phyloP scores from a whole-genome alignment of 768 basidiomycete species.

The Daedaleopsis nitida region DNA sequence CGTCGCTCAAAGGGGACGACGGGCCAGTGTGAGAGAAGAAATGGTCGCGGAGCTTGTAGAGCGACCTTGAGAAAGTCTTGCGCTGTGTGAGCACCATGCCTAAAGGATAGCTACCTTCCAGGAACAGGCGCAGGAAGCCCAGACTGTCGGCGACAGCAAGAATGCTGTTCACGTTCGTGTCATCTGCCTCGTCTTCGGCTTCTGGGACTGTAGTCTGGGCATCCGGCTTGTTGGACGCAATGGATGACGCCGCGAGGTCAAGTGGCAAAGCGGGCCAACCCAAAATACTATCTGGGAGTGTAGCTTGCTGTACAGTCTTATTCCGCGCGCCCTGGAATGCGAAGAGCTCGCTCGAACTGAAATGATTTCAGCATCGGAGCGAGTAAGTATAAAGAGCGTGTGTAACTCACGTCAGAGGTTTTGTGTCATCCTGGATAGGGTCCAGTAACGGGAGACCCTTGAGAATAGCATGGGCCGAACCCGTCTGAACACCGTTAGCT shows the following conservation, averaged over 20 bases:
- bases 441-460: constrained; percentile 73
- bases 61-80: constrained; percentile 27
- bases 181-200: constrained; percentile 49
- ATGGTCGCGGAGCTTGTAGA: constrained; percentile 49
- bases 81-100: constrained; percentile 51
- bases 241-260: constrained; percentile 60
- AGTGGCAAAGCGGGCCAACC: constrained; percentile 69
- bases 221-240: constrained; percentile 46
- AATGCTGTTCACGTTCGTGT: constrained; percentile 58
- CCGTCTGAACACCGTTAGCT: constrained; percentile 55
- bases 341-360: constrained; percentile 77
- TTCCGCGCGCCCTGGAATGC: constrained; percentile 75
- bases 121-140: constrained; percentile 63
- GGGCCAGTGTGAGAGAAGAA: constrained; percentile 53
- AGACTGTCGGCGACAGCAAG: constrained; percentile 59
- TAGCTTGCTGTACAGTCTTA: constrained; percentile 43
- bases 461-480: constrained; percentile 73
- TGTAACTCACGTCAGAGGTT: constrained; percentile 61
- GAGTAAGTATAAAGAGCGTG: background rate
- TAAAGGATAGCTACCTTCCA: constrained; percentile 77
- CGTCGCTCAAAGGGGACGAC: constrained; percentile 27
- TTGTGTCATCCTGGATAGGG: constrained; percentile 63
- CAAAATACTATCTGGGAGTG: constrained; percentile 60
- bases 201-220: constrained; percentile 29
- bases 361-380: constrained; percentile 7